phyloP scores from a whole-genome alignment of 2,329 filamentous ascomycete species.

The Colletotrichum siamense region DNA sequence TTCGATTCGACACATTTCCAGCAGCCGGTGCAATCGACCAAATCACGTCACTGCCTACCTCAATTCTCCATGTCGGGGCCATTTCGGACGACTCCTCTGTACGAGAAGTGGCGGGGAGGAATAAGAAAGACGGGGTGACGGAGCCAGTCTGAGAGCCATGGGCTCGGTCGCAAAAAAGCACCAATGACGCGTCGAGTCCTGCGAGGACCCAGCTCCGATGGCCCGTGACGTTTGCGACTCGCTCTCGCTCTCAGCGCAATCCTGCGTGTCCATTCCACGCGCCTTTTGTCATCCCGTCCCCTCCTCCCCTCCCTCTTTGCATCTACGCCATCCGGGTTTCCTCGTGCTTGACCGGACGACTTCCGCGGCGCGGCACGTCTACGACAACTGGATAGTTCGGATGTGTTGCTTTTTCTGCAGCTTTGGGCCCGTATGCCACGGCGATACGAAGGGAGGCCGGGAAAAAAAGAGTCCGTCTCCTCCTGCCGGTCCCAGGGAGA shows the following conservation, averaged over 20 bases:
- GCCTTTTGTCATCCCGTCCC: neutral
- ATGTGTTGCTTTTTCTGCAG: neutral
- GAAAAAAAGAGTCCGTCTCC: neutral
- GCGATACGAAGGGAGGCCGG: neutral
- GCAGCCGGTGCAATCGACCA: neutral
- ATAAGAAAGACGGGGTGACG: constrained; percentile 5
- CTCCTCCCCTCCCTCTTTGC: neutral
- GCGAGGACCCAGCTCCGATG: constrained; percentile 16
- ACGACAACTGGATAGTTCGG: neutral
- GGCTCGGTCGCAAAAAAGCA: constrained; percentile 7
- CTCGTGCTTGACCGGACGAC: neutral
- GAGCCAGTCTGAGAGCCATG: neutral
- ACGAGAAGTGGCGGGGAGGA: neutral
- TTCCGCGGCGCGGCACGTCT: constrained; percentile 1
- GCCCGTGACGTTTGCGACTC: neutral
- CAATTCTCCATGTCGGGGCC: neutral
- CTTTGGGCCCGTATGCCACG: neutral
- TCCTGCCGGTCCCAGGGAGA: neutral
- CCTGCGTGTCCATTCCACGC: neutral
- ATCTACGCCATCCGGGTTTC: neutral
- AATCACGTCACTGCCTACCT: neutral
- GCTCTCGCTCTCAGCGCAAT: neutral
- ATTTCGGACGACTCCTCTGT: neutral
- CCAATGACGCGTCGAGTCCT: constrained; percentile 7
- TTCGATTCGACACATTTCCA: neutral